phyloP scores from a whole-genome alignment of 2,329 filamentous ascomycete genomes.

The Beauveria scarabaeidicola region DNA sequence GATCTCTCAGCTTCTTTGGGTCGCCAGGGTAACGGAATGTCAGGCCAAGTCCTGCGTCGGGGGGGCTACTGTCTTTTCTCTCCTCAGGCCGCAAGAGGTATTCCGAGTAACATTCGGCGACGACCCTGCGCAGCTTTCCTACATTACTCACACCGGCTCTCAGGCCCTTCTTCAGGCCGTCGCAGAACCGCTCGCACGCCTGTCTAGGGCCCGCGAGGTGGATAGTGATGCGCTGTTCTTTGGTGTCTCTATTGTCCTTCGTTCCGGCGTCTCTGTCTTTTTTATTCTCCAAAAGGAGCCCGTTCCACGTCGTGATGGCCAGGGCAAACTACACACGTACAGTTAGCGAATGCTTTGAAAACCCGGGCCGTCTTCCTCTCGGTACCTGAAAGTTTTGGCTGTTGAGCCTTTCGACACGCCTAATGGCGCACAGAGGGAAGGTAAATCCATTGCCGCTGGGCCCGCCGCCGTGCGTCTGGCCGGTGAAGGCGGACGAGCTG shows the following conservation, averaged over 20 bases:
- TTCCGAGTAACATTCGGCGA: conserved; percentile 84
- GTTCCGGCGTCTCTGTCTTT: conserved; percentile 37
- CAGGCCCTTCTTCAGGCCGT: conserved; percentile 84
- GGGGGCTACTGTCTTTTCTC: conserved; percentile 48
- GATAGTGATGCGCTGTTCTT: conserved; percentile 81
- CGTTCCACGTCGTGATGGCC: conserved; percentile 92
- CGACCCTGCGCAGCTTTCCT: conserved; percentile 71
- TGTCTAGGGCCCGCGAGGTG: conserved; percentile 83
- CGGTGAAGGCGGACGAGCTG: conserved; percentile 77
- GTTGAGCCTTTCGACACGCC: conserved; percentile 84
- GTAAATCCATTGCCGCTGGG: conserved; percentile 95
- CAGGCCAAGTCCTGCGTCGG: conserved; percentile 91
- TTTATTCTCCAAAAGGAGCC: conserved; percentile 47
- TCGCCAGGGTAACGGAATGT: conserved; percentile 92
- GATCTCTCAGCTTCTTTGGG: conserved; percentile 82
- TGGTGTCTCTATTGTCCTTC: conserved; percentile 35
- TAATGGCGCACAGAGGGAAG: conserved; percentile 82
- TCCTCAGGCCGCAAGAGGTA: conserved; percentile 60
- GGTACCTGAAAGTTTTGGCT: conserved; percentile 73
- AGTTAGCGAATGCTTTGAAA: not conserved
- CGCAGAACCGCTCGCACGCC: conserved; percentile 91
- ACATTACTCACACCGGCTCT: conserved; percentile 83
- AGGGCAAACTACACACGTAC: conserved; percentile 61
- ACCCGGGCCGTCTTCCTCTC: not conserved
- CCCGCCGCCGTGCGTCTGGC: conserved; percentile 85